Percentiles rank a stretch among this genome's conserved stretches.
Evolutionary conservation across 768 basidiomycete species (phyloP).

Genomic region (Dacryopinax primogenitus): DNA sequence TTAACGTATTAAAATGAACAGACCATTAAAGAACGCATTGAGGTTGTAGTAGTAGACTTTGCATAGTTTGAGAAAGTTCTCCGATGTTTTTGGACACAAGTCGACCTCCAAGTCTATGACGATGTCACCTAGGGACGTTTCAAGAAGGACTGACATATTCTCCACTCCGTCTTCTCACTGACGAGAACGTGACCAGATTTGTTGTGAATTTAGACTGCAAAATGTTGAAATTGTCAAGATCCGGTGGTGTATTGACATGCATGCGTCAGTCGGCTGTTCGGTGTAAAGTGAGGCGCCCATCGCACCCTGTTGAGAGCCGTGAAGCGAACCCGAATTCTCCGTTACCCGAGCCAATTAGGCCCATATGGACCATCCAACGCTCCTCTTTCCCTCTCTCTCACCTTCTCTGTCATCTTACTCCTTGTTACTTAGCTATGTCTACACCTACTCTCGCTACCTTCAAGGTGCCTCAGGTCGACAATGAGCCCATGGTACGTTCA

Average conservation of each 20-base stretch:
- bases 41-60: conserved; percentile 96
- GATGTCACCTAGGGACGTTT: conserved; percentile 93
- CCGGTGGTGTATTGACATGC: no score
- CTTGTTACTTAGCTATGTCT: not conserved
- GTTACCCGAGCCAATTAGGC: not conserved
- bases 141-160: conserved; percentile 85
- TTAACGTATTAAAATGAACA: conserved; percentile 21
- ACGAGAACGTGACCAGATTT: no score
- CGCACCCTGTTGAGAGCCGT: not conserved
- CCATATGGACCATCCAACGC: not conserved
- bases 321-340: not conserved
- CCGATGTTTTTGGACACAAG: conserved; percentile 75
- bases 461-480: conserved; percentile 71
- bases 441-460: conserved; percentile 52
- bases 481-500: conserved; percentile 78
- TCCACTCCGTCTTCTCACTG: no score
- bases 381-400: not conserved
- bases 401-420: no score
- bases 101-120: conserved; percentile 93
- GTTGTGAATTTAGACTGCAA: no score
- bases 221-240: no score
- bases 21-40: conserved; percentile 97
- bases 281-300: not conserved
- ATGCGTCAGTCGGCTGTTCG: not conserved
- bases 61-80: conserved; percentile 96